Conservation (phyloP, 441 rosid genomes). For the Macaranga tanarius region DNA sequence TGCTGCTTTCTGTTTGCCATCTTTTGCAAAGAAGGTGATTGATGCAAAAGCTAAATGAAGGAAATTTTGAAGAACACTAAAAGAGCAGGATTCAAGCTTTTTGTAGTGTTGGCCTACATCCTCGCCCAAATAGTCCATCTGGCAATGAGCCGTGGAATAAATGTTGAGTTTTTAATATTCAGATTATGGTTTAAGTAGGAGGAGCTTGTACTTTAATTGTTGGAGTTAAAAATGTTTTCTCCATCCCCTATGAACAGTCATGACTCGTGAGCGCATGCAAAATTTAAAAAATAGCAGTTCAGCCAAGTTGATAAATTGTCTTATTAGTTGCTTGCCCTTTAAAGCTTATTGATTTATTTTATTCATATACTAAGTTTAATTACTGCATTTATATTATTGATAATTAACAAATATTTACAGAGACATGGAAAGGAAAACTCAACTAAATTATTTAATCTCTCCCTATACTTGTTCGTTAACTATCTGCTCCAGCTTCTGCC, state of each 20-base stretch:
- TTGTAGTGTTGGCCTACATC: slow-evolving; percentile 14
- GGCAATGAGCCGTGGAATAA: slow-evolving; percentile 32
- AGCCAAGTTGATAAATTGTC: background rate
- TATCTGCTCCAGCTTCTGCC: slow-evolving; percentile 34
- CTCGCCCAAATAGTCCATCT: slow-evolving; percentile 9
- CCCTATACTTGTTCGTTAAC: slow-evolving; percentile 32
- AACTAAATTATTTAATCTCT: slow-evolving; percentile 11
- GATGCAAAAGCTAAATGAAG: slow-evolving; percentile 44
- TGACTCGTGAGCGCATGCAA: background rate
- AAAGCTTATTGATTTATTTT: background rate
- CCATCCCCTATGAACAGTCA: background rate
- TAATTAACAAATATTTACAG: background rate
- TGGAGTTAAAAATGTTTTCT: background rate
- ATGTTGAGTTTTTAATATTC: slow-evolving; percentile 20
- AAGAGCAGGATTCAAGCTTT: slow-evolving; percentile 12
- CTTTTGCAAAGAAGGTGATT: slow-evolving; percentile 85
- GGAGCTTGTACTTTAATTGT: background rate
- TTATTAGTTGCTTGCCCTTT: background rate
- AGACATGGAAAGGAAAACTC: too few relatives aligned
- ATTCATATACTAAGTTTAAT: too few relatives aligned
- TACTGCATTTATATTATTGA: background rate
- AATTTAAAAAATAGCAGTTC: background rate
- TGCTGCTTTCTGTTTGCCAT: slow-evolving; percentile 92
- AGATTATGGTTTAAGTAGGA: slow-evolving; percentile 7
- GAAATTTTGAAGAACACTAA: slow-evolving; percentile 17